Evolutionary conservation across 1,284 basidiomycete species (phyloP).

Genomic region (Lentinula novae-zelandiae): DNA sequence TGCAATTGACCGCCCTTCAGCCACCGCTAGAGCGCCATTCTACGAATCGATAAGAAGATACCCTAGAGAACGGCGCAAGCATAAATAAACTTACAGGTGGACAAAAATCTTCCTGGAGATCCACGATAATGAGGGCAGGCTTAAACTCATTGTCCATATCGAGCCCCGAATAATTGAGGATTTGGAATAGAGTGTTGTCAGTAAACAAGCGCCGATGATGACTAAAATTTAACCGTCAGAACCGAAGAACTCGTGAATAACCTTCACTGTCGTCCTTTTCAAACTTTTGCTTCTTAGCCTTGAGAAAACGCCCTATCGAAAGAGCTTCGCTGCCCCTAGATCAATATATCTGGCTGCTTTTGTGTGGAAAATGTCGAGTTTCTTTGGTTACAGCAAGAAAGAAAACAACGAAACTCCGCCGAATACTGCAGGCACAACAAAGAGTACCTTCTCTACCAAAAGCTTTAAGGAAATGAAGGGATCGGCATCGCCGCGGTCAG

Average conservation of each 20-base stretch:
- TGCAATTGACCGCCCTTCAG: conserved; percentile 41
- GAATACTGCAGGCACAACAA: conserved; percentile 1
- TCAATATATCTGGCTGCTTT: background rate
- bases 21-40: conserved; percentile 51
- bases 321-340: background rate
- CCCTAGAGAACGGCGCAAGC: background rate
- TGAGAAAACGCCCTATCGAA: no score
- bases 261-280: background rate
- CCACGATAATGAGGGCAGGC: conserved; percentile 49
- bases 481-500: background rate
- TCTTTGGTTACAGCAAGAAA: background rate
- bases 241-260: no score
- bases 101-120: conserved; percentile 66
- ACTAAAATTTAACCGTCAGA: background rate
- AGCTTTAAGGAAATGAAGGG: background rate
- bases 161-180: background rate
- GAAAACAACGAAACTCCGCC: background rate
- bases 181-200: background rate
- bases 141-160: conserved; percentile 8
- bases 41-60: conserved; percentile 10
- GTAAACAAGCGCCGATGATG: background rate
- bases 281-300: background rate
- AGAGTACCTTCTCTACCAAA: background rate
- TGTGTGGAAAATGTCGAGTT: background rate
- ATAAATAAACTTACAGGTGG: conserved; percentile 35